Evolutionary conservation across 192 early-diverging fungal species (phyloP), one percentile per base, ranked within the genome.

Genomic region (Cladochytrium replicatum): DNA sequence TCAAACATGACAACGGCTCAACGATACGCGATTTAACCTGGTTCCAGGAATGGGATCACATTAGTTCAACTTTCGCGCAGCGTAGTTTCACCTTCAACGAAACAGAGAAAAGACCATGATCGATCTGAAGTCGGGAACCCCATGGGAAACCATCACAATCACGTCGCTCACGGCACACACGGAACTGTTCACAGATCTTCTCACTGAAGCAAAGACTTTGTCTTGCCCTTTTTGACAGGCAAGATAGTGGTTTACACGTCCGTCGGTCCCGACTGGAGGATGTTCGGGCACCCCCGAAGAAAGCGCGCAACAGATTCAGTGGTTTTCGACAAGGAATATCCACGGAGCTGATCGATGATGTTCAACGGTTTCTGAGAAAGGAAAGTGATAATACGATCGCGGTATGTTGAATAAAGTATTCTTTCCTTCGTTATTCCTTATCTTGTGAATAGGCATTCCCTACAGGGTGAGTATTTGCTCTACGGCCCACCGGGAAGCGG

Each of bases 171-270:
- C 75, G 41, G 66, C 84, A 11, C 91, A 98, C 61, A 72, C 86
- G 7, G 42, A 71, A 0, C 70, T 94, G 3, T 86, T 98, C 54
- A 58, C 73, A 1, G 61, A 74, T 0, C 74, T 98, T 28, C 71
- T 98, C 17, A 53, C 81, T 21, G 88, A 91, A 43, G 87, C 94
- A 87, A 87, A 43, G 63, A 68, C 38, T 61, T 81, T 44, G 92
- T 92, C 9, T 61, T 98, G 40, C 66, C 81, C 45, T 85, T 87
- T 52, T 86, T 93, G 65, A 87, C 88, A 46, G 94, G 94, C 19
- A 92, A 93, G 48, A 96, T 88, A 1, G 94, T 98, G 23, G 76
- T 98, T 34, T 96, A 92, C 66, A 92, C 91, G 1, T 86, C 82
- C 31, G 94, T 81, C 71, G 94, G 94, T 0, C 84, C 88, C 4